Evolutionary conservation across 176 grass and related monocot genomes (phyloP), one percentile per base, ranked within the genome.

Genomic region (Guadua angustifolia): DNA sequence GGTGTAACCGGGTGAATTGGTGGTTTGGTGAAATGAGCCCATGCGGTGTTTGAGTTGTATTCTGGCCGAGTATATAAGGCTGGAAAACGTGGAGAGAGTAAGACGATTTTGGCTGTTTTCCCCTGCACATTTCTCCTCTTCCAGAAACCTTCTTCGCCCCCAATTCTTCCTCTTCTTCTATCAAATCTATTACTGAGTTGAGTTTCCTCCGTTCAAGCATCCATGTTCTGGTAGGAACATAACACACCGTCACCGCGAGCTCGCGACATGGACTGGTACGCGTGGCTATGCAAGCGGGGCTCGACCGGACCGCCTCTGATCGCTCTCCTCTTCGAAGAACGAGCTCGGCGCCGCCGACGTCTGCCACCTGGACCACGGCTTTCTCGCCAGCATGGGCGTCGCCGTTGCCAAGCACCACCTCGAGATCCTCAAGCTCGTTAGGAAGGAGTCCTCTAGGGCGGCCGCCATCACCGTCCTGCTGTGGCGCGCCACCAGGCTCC

Each of bases 351-450:
- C 79, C 43, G 84, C 73, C 35, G 95, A 97, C 78, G 18, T 94
- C 15, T 57, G 75, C 40, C 90, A 93, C 79, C 88, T 97, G 79
- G 83, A 97, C 81, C 95, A 97, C 80, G 90, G 88, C 10, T 90
- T 93, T 84, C 86, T 97, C 66, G 79, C 84, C 71, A 83, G 71
- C 90, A 95, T 98, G 92, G 95, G 95, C 70, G 82, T 98, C 75
- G 15, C 92, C 84, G 73, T 98, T 59, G 92, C 92, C 69, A 98
- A 98, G 84, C 95, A 98, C 86, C 85, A 92, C 60, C 86, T 98
- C 70, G 79, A 93, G 75, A 98, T 98, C 82, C 92, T 98, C 61
- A 94, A 91, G 74, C 88, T 95, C 59, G 87, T 90, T 26, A 71
- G 71, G 50, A 91, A 53, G 19, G 78, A 91, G 0, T 36, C 53